Percentiles rank a stretch among this genome's conserved stretches.
These are phyloP conservation scores for Globisporangium lucens DNA, from an alignment of 352 stramenopile species.

Conservation along the genomic window DNA sequence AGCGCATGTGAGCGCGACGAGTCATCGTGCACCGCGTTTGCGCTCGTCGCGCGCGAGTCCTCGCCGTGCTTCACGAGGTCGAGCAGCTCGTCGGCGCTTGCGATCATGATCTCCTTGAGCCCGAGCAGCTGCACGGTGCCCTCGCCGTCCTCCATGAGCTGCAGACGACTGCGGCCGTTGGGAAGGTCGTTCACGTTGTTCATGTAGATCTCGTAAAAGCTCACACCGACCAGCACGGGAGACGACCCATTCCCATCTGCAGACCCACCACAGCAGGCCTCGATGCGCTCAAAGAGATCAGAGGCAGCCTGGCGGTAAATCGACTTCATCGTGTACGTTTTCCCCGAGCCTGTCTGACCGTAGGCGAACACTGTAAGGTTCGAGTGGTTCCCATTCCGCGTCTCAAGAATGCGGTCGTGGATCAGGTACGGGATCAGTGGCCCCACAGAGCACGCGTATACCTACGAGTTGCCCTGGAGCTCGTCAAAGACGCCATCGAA, in stretches of 20 bases:
- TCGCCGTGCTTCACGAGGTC: constrained; percentile 86
- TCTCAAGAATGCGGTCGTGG: constrained; percentile 16
- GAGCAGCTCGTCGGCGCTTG: constrained; percentile 81
- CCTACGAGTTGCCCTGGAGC: constrained; percentile 81
- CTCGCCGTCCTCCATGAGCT: constrained; percentile 91
- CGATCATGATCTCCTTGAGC: constrained; percentile 84
- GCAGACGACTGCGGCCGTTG: constrained; percentile 83
- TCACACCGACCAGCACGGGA: constrained; percentile 76
- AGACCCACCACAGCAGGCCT: constrained; percentile 7
- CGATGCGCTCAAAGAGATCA: constrained; percentile 57
- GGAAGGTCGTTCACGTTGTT: constrained; percentile 94
- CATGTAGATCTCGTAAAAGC: constrained; percentile 97
- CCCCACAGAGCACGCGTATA: constrained; percentile 81
- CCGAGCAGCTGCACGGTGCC: constrained; percentile 91
- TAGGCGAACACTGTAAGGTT: constrained; percentile 59
- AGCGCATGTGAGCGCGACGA: constrained; percentile 88
- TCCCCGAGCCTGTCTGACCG: constrained; percentile 94
- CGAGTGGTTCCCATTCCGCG: constrained; percentile 4
- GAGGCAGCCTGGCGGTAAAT: constrained; percentile 59
- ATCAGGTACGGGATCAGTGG: constrained; percentile 55
- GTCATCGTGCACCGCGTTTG: constrained; percentile 81
- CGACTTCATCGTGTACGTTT: constrained; percentile 93
- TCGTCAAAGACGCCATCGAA: constrained; percentile 93
- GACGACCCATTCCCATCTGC: not conserved
- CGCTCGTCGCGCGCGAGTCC: constrained; percentile 84